phyloP scores from a whole-genome alignment of 257 asterid genomes.

The Lycium barbarum region DNA sequence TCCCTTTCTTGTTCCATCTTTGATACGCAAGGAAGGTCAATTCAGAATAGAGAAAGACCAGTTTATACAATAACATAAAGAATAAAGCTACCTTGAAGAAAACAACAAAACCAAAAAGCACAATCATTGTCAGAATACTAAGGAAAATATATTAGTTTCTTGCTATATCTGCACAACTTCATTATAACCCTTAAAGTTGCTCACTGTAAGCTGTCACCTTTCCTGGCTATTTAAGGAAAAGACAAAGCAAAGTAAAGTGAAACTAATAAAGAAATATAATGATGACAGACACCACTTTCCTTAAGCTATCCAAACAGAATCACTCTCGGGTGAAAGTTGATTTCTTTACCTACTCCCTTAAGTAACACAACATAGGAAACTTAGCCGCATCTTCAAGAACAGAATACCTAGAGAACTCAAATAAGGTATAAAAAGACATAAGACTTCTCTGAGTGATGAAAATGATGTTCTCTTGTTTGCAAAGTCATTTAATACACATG shows the following conservation, averaged over 20 bases:
- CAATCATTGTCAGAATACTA: not conserved
- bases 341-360: not conserved
- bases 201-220: not conserved
- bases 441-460: not conserved
- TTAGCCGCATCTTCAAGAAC: not conserved
- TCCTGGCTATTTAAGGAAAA: not conserved
- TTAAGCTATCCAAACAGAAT: not conserved
- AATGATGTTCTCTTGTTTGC: not conserved
- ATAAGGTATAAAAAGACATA: not conserved
- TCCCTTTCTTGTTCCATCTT: not conserved
- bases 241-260: not conserved
- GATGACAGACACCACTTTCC: not conserved
- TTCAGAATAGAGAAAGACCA: slow-evolving; percentile 6
- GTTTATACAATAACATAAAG: not conserved
- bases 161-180: not conserved
- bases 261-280: not conserved
- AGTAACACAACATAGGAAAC: not conserved
- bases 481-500: not conserved
- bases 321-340: not conserved
- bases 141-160: not conserved
- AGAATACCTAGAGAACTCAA: not conserved
- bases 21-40: slow-evolving; percentile 5
- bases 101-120: not conserved
- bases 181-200: slow-evolving; percentile 12
- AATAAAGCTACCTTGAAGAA: not conserved